Conservation (phyloP, 805 yeast species). For the Yamadazyma olivae region DNA sequence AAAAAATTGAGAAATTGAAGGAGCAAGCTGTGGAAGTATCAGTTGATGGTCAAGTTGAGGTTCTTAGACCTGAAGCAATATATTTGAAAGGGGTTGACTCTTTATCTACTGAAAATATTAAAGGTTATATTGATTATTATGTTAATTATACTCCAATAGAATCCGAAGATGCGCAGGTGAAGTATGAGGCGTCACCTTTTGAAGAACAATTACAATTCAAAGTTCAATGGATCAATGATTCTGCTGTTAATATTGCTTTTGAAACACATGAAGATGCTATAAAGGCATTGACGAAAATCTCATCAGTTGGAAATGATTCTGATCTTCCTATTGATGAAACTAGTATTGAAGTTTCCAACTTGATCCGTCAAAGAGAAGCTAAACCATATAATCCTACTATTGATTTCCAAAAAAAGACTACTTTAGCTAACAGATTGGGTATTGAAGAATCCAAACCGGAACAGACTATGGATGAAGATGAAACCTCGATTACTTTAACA, state of each 20-base stretch:
- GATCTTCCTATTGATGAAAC: constrained; percentile 14
- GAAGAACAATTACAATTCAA: constrained; percentile 35
- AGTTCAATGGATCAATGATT: constrained; percentile 68
- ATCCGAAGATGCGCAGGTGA: constrained; percentile 10
- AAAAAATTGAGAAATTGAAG: constrained; percentile 25
- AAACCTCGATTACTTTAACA: constrained; percentile 31
- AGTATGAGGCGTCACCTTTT: constrained; percentile 22
- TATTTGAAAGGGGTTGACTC: constrained; percentile 61
- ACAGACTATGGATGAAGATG: constrained; percentile 36
- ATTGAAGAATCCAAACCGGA: constrained; percentile 12
- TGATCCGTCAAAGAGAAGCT: constrained; percentile 37
- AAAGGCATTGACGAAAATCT: constrained; percentile 33
- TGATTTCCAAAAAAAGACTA: constrained; percentile 28
- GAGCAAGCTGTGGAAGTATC: constrained; percentile 31
- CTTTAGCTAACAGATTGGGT: constrained; percentile 29
- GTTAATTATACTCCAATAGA: constrained; percentile 27
- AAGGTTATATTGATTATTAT: constrained; percentile 49
- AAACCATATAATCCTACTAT: constrained; percentile 37
- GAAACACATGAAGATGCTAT: constrained; percentile 39
- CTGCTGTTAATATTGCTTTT: constrained; percentile 55
- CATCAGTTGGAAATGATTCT: constrained; percentile 18
- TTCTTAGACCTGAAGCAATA: constrained; percentile 45
- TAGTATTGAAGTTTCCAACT: constrained; percentile 17
- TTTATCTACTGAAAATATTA: constrained; percentile 58
- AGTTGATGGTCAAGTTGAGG: constrained; percentile 29